A percentile compares a stretch with the other conserved stretches of the same genome.
phyloP scores from a whole-genome alignment of 2,329 filamentous ascomycete species.

The Chaetomiaceae sp. region DNA sequence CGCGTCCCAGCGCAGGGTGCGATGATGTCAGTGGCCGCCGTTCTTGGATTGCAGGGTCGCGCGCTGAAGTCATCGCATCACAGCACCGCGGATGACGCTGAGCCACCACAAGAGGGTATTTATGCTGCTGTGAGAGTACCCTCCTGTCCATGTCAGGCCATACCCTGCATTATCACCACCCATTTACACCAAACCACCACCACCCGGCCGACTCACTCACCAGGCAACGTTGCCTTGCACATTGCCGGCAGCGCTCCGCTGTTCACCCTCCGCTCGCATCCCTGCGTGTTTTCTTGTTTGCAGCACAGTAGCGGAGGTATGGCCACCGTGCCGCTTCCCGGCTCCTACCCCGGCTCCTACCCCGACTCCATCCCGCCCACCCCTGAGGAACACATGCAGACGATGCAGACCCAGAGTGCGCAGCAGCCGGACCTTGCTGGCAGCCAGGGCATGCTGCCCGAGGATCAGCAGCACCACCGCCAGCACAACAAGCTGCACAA shows the following conservation, averaged over 20 bases:
- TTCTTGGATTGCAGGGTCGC: neutral
- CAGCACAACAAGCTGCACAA: conserved; percentile 20
- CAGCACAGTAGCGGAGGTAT: neutral
- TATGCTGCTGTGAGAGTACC: neutral
- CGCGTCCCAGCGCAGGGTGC: neutral
- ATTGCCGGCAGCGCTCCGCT: neutral
- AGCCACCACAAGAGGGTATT: neutral
- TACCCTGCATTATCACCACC: too few relatives aligned
- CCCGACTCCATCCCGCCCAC: conserved; percentile 10
- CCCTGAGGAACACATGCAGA: conserved; percentile 3
- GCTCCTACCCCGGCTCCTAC: conserved; percentile 13
- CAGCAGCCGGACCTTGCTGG: conserved; percentile 1
- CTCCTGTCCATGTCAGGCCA: too few relatives aligned
- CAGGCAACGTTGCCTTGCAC: too few relatives aligned
- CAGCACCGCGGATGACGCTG: neutral
- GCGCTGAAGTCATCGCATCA: conserved; percentile 7
- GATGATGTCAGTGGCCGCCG: conserved; percentile 7
- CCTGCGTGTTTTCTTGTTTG: neutral
- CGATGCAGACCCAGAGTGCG: conserved; percentile 4
- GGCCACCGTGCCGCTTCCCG: conserved; percentile 1
- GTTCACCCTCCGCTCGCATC: neutral
- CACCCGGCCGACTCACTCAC: too few relatives aligned
- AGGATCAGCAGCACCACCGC: conserved; percentile 1
- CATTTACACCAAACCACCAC: too few relatives aligned
- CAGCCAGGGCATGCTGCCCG: neutral